Conservation (phyloP, 257 asterid species). For the Voacanga thouarsii region DNA sequence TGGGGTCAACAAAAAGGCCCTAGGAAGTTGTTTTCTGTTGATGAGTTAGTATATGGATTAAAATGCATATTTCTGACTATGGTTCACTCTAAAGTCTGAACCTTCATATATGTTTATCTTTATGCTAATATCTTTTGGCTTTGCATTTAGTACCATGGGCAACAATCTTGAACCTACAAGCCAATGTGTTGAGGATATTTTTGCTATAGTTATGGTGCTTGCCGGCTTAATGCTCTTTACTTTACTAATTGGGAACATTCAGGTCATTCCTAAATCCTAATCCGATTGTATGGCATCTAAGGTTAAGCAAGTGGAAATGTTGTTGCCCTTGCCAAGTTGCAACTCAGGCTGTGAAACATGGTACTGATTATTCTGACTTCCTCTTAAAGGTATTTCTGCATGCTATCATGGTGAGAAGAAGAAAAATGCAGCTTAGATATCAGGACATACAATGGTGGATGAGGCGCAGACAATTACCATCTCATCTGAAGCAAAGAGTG, state of each 20-base stretch:
- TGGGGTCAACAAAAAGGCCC: not conserved
- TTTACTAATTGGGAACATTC: conserved; percentile 34
- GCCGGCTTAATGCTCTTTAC: conserved; percentile 33
- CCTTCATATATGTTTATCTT: not conserved
- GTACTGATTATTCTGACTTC: not conserved
- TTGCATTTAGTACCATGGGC: conserved; percentile 26
- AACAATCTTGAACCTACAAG: conserved; percentile 33
- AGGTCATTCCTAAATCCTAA: conserved; percentile 19
- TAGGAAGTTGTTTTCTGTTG: not conserved
- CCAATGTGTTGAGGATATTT: conserved; percentile 24
- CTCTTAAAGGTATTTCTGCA: conserved; percentile 26
- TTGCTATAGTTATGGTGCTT: conserved; percentile 26
- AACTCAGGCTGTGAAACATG: not conserved
- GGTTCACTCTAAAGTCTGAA: not conserved
- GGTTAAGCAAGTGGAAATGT: not conserved
- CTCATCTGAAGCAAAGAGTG: conserved; percentile 26
- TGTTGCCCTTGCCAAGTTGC: not conserved
- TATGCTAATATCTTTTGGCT: not conserved
- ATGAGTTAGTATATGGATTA: not conserved
- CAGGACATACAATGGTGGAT: conserved; percentile 38
- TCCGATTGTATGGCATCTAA: not conserved
- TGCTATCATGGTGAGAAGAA: conserved; percentile 32
- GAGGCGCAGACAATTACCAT: conserved; percentile 30
- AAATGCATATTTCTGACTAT: not conserved
- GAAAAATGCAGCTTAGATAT: conserved; percentile 32